Evolutionary conservation across 768 basidiomycete genomes (phyloP).

Genomic region (Clavulina sp.): DNA sequence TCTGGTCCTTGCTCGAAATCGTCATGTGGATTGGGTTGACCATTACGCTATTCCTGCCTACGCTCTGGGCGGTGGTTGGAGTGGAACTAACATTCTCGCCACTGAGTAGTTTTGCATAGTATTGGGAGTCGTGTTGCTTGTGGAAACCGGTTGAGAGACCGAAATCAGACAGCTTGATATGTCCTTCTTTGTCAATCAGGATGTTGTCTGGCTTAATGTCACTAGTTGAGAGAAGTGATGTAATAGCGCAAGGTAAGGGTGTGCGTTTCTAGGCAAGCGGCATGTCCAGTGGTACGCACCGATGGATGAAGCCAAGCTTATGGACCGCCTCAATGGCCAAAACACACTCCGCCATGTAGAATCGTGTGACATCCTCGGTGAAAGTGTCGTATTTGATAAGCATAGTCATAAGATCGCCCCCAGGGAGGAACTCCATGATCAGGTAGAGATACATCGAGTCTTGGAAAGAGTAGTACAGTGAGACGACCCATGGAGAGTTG

Average conservation of each 20-base stretch:
- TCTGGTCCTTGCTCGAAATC: slow-evolving; percentile 82
- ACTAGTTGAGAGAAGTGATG: slow-evolving; percentile 31
- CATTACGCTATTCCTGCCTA: slow-evolving; percentile 82
- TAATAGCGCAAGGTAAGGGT: neutral
- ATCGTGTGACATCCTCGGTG: slow-evolving; percentile 91
- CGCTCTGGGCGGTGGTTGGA: slow-evolving; percentile 23
- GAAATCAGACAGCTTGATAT: slow-evolving; percentile 96
- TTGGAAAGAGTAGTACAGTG: slow-evolving; percentile 97
- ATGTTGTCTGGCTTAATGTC: slow-evolving; percentile 99
- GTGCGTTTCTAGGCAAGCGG: neutral
- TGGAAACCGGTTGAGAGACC: slow-evolving; percentile 99
- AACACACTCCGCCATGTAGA: slow-evolving; percentile 98
- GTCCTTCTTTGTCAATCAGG: slow-evolving; percentile 91
- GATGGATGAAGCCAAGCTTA: slow-evolving; percentile 91
- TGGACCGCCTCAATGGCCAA: slow-evolving; percentile 97
- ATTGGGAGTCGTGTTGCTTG: slow-evolving; percentile 90
- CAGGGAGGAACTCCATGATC: slow-evolving; percentile 98
- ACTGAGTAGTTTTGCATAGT: slow-evolving; percentile 81
- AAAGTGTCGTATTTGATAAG: slow-evolving; percentile 99
- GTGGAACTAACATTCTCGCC: slow-evolving; percentile 23
- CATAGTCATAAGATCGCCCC: slow-evolving; percentile 99
- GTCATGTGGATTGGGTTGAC: slow-evolving; percentile 95
- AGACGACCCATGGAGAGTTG: slow-evolving; percentile 91
- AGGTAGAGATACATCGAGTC: slow-evolving; percentile 83
- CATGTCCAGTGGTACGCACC: slow-evolving; percentile 31